phyloP scores from a whole-genome alignment of 331 rosid genomes.

The Quercus tomentella region DNA sequence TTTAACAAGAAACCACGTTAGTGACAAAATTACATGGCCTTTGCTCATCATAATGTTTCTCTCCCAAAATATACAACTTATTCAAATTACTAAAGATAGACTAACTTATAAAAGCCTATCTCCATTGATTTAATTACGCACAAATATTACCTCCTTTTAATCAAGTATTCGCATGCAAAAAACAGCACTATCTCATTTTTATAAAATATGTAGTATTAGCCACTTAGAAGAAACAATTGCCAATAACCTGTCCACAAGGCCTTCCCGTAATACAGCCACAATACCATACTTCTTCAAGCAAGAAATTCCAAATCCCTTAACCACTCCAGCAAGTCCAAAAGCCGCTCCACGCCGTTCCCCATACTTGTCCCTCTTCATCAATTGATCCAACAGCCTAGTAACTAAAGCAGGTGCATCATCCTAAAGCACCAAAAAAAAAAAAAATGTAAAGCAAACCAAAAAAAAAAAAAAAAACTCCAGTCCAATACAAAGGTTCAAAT shows the following conservation, averaged over 20 bases:
- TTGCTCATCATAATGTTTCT: no score
- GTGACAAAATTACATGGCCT: no score
- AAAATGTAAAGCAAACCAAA: background rate
- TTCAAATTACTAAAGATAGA: no score
- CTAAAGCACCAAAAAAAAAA: conserved; percentile 29
- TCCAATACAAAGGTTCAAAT: background rate
- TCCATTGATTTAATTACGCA: background rate
- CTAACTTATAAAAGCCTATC: background rate
- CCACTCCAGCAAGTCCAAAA: conserved; percentile 94
- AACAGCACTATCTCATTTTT: background rate
- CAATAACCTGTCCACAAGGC: conserved; percentile 77
- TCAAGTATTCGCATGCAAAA: background rate
- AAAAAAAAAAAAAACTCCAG: conserved; percentile 18
- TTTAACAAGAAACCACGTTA: no score
- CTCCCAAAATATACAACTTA: no score
- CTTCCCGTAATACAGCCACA: conserved; percentile 63
- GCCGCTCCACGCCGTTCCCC: conserved; percentile 99
- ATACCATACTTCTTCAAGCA: conserved; percentile 76
- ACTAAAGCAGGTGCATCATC: conserved; percentile 82
- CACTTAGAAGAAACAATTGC: background rate
- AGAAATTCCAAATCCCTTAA: conserved; percentile 86
- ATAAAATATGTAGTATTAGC: background rate
- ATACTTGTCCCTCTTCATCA: conserved; percentile 88
- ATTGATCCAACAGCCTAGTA: conserved; percentile 68
- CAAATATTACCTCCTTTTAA: background rate